phyloP scores from a whole-genome alignment of 1,284 basidiomycete species.

The Puccinia hordei region DNA sequence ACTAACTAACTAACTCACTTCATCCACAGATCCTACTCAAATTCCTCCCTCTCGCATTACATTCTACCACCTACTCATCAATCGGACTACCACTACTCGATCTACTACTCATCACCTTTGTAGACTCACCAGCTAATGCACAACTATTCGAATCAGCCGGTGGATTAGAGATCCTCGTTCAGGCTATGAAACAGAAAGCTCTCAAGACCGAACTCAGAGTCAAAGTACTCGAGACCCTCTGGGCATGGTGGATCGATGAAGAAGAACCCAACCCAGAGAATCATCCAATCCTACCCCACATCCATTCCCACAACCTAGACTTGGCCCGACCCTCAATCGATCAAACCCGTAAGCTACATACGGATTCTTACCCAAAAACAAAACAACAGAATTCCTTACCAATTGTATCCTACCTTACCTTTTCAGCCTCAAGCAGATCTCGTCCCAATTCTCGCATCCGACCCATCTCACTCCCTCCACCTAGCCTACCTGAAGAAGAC shows the following conservation, averaged over 20 bases:
- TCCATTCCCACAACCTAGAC: neutral
- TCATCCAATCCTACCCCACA: slow-evolving; percentile 9
- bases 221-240: slow-evolving; percentile 46
- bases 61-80: neutral
- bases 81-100: slow-evolving; percentile 39
- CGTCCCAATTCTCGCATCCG: slow-evolving; percentile 20
- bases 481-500: slow-evolving; percentile 9
- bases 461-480: slow-evolving; percentile 40
- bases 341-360: no score
- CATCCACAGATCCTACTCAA: slow-evolving; percentile 29
- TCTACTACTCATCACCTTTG: slow-evolving; percentile 29
- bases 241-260: slow-evolving; percentile 50
- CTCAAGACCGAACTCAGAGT: slow-evolving; percentile 32
- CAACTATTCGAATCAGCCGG: slow-evolving; percentile 45
- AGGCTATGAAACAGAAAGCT: slow-evolving; percentile 43
- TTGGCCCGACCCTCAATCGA: no score
- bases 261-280: neutral
- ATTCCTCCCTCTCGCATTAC: slow-evolving; percentile 14
- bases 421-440: neutral
- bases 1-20: neutral
- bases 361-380: no score
- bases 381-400: neutral
- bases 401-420: neutral
- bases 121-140: slow-evolving; percentile 27
- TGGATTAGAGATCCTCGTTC: slow-evolving; percentile 42